Evolutionary conservation across 1,139 yeast species (phyloP), one percentile per base, ranked within the genome.

Genomic region (Kodamaea arcana): DNA sequence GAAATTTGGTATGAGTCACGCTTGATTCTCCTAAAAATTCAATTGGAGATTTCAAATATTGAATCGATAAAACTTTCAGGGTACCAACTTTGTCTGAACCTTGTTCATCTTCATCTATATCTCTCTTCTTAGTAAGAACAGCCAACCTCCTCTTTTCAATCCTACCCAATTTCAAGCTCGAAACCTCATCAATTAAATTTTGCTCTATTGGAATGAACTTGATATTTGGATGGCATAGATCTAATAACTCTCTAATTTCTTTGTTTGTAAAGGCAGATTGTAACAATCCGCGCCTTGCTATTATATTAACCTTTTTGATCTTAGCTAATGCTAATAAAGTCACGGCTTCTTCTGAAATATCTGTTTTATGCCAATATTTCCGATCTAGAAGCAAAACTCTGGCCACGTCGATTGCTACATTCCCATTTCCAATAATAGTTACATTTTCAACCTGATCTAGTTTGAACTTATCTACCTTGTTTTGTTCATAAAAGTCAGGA

Each of bases 391-490:
- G 59, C 25, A 92, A 63, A 2, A 92, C 68, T 35, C 99, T 65
- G 1, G 96, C 90, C 7, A 92, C 80, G 55, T 92, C 99, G 40
- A 92, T 62, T 0, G 98, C 96, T n/a, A 92, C 99, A 52, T 92
- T 92, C 28, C 99, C 99, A 55, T 90, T 90, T 3, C 99, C 99
- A n/a, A 92, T 73, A 29, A 92, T 80, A 1, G 83, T 78, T 2
- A 88, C 95, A 30, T 73, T 67, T 41, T 75, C 72, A 1, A 82
- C 79, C 27, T 72, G 62, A 9, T 72, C 76, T 47, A 92, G 64
- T 3, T 75, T 77, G 21, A 39, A 39, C 20, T 31, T 24, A 11
- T 27, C 29, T 6, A 29, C 31, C 11, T 30, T n/a, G 16, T 22
- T 17, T 11, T 12, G 11, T 9, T 25, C 14, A 15, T 25, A 25